Evolutionary conservation across 2,329 filamentous ascomycete species (phyloP).

Genomic region (Colletotrichum cuscutae): DNA sequence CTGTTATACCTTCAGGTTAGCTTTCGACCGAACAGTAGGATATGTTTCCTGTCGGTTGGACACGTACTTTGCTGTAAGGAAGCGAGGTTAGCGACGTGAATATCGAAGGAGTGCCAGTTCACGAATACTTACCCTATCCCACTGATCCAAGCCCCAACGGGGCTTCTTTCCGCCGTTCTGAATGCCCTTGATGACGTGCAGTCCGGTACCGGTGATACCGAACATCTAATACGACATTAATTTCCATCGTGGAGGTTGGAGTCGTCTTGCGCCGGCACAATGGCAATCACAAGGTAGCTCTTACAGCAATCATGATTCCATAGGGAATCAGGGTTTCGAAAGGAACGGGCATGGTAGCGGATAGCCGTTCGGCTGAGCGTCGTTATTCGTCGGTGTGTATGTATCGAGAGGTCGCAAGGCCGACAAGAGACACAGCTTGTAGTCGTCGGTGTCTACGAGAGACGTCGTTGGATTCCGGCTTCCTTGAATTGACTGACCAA

Average conservation of each 20-base stretch:
- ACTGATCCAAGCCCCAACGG: constrained; percentile 70
- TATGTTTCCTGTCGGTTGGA: not conserved
- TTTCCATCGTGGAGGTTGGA: constrained; percentile 17
- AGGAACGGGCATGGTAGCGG: constrained; percentile 66
- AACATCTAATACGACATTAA: constrained; percentile 65
- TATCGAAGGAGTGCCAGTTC: not conserved
- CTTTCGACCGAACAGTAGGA: not conserved
- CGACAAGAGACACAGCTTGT: constrained; percentile 2
- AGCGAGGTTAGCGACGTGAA: constrained; percentile 43
- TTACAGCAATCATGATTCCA: constrained; percentile 70
- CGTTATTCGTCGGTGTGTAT: constrained; percentile 25
- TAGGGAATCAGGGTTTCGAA: constrained; percentile 74
- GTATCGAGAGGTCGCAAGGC: not conserved
- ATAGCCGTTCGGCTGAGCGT: constrained; percentile 33
- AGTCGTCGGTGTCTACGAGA: not conserved
- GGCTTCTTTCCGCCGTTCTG: constrained; percentile 70
- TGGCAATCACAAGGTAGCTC: constrained; percentile 40
- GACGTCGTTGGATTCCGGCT: not conserved
- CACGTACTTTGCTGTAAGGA: constrained; percentile 63
- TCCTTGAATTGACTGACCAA: not conserved
- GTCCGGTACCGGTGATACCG: constrained; percentile 66
- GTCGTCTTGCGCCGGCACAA: not conserved
- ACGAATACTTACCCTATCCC: constrained; percentile 65
- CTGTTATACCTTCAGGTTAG: constrained; percentile 47
- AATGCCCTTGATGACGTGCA: constrained; percentile 66